Evolutionary conservation across 108 stramenopile genomes (phyloP).

Genomic region (Skeletonema marinoi): DNA sequence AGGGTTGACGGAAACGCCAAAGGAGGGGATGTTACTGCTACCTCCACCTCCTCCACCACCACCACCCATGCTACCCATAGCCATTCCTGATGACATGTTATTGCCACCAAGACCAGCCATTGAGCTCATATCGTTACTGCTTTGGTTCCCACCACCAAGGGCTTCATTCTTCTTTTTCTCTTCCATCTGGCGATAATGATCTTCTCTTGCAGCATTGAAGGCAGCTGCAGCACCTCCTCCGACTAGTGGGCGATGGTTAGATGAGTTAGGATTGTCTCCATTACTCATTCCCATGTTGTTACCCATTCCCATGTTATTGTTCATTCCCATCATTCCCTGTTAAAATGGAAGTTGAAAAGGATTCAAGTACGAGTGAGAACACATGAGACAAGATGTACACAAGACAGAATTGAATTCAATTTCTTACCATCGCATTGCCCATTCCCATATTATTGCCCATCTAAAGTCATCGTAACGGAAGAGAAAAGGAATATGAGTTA

Average conservation of each 20-base stretch:
- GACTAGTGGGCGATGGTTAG: slow-evolving; percentile 68
- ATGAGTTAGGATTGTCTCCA: slow-evolving; percentile 8
- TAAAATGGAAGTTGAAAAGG: not conserved
- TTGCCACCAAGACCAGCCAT: slow-evolving; percentile 10
- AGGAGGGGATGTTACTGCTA: slow-evolving; percentile 12
- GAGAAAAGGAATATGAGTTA: not conserved
- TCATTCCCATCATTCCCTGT: slow-evolving; percentile 18
- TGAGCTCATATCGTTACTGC: slow-evolving; percentile 12
- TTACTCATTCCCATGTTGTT: slow-evolving; percentile 11
- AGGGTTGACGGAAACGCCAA: slow-evolving; percentile 51
- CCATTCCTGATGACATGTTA: slow-evolving; percentile 8
- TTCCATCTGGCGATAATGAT: slow-evolving; percentile 59
- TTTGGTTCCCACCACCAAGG: slow-evolving; percentile 5
- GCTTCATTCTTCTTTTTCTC: slow-evolving; percentile 3
- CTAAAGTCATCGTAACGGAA: not conserved
- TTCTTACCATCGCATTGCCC: not conserved
- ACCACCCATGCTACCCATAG: not conserved
- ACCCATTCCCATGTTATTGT: slow-evolving; percentile 7
- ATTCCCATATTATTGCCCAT: slow-evolving; percentile 5
- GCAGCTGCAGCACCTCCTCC: slow-evolving; percentile 85
- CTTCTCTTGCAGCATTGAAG: slow-evolving; percentile 83
- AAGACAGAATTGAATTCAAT: not conserved
- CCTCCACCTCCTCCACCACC: slow-evolving; percentile 12
- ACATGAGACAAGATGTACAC: not conserved
- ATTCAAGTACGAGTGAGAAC: not conserved